These are phyloP conservation scores for Naumovozyma castellii DNA, from an alignment of 805 yeast genomes.

Conservation along the genomic window DNA sequence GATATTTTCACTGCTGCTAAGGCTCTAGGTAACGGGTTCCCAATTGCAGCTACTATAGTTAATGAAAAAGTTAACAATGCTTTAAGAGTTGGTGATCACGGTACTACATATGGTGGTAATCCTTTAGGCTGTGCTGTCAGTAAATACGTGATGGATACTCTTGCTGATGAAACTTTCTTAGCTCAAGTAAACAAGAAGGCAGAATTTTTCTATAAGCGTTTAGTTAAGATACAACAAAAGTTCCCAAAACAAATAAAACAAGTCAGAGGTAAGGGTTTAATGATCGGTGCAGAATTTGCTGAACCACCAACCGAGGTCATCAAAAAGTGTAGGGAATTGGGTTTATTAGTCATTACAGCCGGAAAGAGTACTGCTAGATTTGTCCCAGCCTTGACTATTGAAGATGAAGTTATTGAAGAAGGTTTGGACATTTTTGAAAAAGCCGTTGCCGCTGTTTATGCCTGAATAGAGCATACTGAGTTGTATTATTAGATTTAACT, in stretches of 20 bases:
- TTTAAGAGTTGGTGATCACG: constrained; percentile 88
- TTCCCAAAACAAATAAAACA: constrained; percentile 55
- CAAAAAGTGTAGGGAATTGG: constrained; percentile 61
- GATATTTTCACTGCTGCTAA: constrained; percentile 92
- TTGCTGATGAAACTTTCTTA: constrained; percentile 54
- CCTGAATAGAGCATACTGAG: constrained; percentile 3
- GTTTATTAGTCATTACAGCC: constrained; percentile 79
- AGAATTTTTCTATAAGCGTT: constrained; percentile 41
- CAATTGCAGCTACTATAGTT: constrained; percentile 89
- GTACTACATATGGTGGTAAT: constrained; percentile 96
- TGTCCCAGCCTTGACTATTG: constrained; percentile 86
- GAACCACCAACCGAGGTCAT: constrained; percentile 57
- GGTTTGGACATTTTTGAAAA: constrained; percentile 65
- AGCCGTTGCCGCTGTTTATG: constrained; percentile 16
- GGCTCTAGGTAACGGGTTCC: constrained; percentile 94
- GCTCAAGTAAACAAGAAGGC: constrained; percentile 52
- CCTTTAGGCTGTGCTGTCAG: constrained; percentile 85
- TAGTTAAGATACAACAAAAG: constrained; percentile 41
- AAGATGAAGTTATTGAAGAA: constrained; percentile 52
- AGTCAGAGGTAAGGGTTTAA: constrained; percentile 80
- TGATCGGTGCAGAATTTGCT: constrained; percentile 73
- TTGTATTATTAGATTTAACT: no score
- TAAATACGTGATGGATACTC: constrained; percentile 57
- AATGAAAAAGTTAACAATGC: constrained; percentile 65
- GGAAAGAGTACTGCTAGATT: constrained; percentile 86